Evolutionary conservation across 306 rosid genomes (phyloP), one percentile per base, ranked within the genome.

Genomic region (Casuarina cunninghamiana): DNA sequence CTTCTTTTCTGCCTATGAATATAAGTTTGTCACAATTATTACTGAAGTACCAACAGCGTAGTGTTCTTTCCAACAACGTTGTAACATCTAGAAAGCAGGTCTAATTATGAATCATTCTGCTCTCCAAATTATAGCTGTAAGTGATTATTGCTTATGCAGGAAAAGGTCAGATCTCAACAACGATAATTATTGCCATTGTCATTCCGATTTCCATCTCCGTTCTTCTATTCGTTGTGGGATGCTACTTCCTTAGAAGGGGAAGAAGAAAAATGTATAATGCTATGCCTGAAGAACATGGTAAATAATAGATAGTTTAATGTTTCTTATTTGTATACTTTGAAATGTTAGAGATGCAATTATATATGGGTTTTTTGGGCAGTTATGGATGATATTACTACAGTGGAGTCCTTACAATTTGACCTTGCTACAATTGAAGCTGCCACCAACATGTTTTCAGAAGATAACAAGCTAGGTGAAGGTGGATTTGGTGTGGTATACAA

Each of bases 401-500:
- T 19, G 21, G 39, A 21, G 37, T 73, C 81, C 15, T 58, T 82
- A 17, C 79, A 55, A 57, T 72, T 45, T 49, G 13, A 53, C 37
- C 21, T 81, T 32, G 53, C 17, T 10, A 77, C 75, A 16, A 72
- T 76, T 46, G 70, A 81, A 35, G 17, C 71, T 53, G 84, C 81
- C 5, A 81, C 81, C 5, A 67, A 73, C 57, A 82, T 66, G 6
- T 77, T 82, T 54, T 82, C 85, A 19, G 75, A 7, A 1, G 35
- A 68, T 0, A 66, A 77, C 60, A 75, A 11, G 39, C 5, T 81
- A 10, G 85, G 84, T 41, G 55, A 77, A 77, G 82, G 85, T 16
- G 82, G 79, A 67, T 82, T 82, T 46, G 85, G 82, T 41, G 85
- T 32, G 4, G 85, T 77, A 45, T 82, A 55, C 73, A 62, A 81